These are phyloP conservation scores for Russula sp. DNA, from an alignment of 768 basidiomycete species.

Conservation along the genomic window DNA sequence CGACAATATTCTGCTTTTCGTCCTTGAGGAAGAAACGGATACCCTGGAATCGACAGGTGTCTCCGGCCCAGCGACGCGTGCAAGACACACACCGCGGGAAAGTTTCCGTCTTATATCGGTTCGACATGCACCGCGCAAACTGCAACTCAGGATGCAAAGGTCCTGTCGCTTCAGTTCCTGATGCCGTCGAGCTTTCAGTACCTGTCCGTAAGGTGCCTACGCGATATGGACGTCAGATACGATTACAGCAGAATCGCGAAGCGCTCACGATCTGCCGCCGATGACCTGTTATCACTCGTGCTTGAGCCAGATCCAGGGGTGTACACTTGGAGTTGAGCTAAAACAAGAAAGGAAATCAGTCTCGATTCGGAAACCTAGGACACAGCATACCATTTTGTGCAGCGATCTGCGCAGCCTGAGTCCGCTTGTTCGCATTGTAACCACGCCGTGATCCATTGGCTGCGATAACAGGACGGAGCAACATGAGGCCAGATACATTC, in stretches of 20 bases:
- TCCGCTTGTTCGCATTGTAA: constrained; percentile 67
- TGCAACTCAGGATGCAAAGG: constrained; percentile 61
- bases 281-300: constrained; percentile 2
- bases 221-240: constrained; percentile 5
- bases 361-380: constrained; percentile 3
- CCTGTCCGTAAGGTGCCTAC: constrained; percentile 30
- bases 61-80: constrained; percentile 81
- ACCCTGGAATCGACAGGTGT: constrained; percentile 83
- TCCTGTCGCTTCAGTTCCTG: constrained; percentile 27
- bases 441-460: constrained; percentile 51
- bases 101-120: constrained; percentile 61
- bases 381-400: constrained; percentile 52
- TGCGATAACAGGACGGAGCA: not conserved
- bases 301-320: constrained; percentile 10
- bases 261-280: constrained; percentile 18
- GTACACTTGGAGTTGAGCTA: constrained; percentile 36
- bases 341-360: constrained; percentile 22
- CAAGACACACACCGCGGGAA: constrained; percentile 82
- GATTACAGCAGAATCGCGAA: not conserved
- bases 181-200: constrained; percentile 28
- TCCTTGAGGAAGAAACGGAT: constrained; percentile 74
- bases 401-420: constrained; percentile 58
- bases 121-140: constrained; percentile 80
- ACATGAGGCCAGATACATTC: not conserved
- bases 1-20: constrained; percentile 48